phyloP scores from a whole-genome alignment of 352 stramenopile species.

The Phytopythium oedochilum region DNA sequence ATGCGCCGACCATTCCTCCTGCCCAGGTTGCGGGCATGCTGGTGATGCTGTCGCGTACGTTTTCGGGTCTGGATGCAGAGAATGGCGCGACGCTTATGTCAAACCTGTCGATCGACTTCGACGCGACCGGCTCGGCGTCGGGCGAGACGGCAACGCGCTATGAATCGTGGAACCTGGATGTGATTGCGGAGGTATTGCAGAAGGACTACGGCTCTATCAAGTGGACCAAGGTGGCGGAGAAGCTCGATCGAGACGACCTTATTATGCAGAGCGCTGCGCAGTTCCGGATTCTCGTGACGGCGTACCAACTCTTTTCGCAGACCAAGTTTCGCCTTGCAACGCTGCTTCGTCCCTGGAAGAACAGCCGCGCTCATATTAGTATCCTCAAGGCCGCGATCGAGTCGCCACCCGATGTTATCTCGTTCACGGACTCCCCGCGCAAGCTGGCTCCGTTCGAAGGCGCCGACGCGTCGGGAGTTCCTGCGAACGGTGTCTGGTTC shows the following conservation, averaged over 20 bases:
- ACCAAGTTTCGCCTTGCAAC: conserved; percentile 73
- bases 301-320: conserved; percentile 78
- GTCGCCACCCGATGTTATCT: conserved; percentile 72
- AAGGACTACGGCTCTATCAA: conserved; percentile 85
- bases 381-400: conserved; percentile 79
- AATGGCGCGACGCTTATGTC: conserved; percentile 77
- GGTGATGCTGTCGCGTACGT: conserved; percentile 83
- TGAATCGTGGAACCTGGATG: conserved; percentile 79
- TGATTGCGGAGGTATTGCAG: conserved; percentile 82
- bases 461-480: conserved; percentile 76
- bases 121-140: conserved; percentile 26
- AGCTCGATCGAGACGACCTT: conserved; percentile 77
- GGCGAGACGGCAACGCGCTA: conserved; percentile 22
- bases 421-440: conserved; percentile 72
- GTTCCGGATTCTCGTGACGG: conserved; percentile 68
- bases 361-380: conserved; percentile 70
- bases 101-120: conserved; percentile 77
- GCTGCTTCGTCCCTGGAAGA: conserved; percentile 74
- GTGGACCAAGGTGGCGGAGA: conserved; percentile 82
- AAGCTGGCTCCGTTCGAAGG: conserved; percentile 85
- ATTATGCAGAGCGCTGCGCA: conserved; percentile 57
- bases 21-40: conserved; percentile 87
- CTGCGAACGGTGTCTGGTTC: conserved; percentile 87
- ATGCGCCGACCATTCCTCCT: conserved; percentile 79
- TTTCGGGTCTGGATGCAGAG: conserved; percentile 51